A percentile compares a stretch with the other conserved stretches of the same genome.
Evolutionary conservation across 768 basidiomycete species (phyloP).

Genomic region (Collybia nuda): DNA sequence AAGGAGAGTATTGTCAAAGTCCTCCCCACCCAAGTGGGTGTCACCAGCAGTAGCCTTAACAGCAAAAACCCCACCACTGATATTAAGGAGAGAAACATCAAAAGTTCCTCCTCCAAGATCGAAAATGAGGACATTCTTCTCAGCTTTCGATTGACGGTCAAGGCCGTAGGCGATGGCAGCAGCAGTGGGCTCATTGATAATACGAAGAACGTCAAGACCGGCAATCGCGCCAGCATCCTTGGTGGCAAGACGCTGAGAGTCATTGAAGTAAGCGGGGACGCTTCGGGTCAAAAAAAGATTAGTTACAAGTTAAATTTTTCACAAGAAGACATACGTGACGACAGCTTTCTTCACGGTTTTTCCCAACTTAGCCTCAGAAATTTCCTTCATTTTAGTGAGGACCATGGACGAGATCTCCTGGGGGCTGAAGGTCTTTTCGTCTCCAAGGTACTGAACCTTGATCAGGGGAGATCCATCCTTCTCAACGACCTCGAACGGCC

Average conservation of each 20-base stretch:
- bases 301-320: conserved; percentile 1
- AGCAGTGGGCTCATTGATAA: conserved; percentile 99
- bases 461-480: conserved; percentile 97
- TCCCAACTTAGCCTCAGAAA: conserved; percentile 98
- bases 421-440: conserved; percentile 95
- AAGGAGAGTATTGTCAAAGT: conserved; percentile 97
- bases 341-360: conserved; percentile 99
- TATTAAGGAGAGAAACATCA: conserved; percentile 98
- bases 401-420: conserved; percentile 99
- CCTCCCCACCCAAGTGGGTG: conserved; percentile 99
- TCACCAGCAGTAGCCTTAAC: conserved; percentile 99
- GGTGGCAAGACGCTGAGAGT: conserved; percentile 98
- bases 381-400: conserved; percentile 99
- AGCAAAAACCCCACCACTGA: conserved; percentile 97
- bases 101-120: conserved; percentile 99
- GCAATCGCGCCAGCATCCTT: conserved; percentile 99
- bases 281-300: conserved; percentile 29
- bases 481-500: conserved; percentile 97
- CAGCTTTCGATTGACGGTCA: conserved; percentile 90
- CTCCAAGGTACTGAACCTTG: conserved; percentile 92
- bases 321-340: conserved; percentile 71
- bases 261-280: conserved; percentile 99
- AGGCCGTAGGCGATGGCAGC: conserved; percentile 99
- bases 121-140: conserved; percentile 99
- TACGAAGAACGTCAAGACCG: conserved; percentile 98